These are phyloP conservation scores for Bacterosira constricta DNA, from an alignment of 108 stramenopile genomes.

Conservation along the genomic window DNA sequence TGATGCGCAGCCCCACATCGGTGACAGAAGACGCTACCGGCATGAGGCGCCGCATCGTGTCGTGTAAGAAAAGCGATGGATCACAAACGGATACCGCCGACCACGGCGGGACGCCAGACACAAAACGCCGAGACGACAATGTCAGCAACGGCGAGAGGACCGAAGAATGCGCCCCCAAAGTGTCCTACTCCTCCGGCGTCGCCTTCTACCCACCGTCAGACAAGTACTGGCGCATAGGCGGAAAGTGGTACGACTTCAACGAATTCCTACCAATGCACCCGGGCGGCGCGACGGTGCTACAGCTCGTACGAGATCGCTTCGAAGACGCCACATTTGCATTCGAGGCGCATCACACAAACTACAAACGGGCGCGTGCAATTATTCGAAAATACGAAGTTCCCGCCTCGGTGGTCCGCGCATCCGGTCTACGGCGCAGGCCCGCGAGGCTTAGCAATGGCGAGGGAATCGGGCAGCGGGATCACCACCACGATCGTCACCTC, in stretches of 20 bases:
- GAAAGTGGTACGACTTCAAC: constrained; percentile 21
- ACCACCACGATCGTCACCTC: background rate
- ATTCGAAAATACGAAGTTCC: constrained; percentile 14
- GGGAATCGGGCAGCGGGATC: background rate
- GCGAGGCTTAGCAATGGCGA: background rate
- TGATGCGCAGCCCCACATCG: too few relatives aligned
- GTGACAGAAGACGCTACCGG: too few relatives aligned
- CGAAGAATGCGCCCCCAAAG: background rate
- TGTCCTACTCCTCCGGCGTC: background rate
- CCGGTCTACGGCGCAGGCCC: background rate
- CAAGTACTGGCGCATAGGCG: constrained; percentile 16
- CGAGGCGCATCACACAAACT: constrained; percentile 12
- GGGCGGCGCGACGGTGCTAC: constrained; percentile 7
- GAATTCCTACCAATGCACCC: constrained; percentile 9
- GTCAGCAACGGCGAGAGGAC: background rate
- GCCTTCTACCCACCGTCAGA: constrained; percentile 9
- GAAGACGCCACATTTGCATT: constrained; percentile 24
- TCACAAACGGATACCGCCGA: too few relatives aligned
- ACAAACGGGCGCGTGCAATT: constrained; percentile 8
- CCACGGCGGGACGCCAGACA: too few relatives aligned
- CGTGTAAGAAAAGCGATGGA: too few relatives aligned
- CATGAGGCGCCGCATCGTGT: too few relatives aligned
- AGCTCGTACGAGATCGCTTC: constrained; percentile 24
- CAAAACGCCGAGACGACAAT: too few relatives aligned
- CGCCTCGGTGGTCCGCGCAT: background rate